A percentile compares a stretch with the other conserved stretches of the same genome.
Evolutionary conservation across 2,329 filamentous ascomycete species (phyloP).

Genomic region (Lachnellula willkommii): DNA sequence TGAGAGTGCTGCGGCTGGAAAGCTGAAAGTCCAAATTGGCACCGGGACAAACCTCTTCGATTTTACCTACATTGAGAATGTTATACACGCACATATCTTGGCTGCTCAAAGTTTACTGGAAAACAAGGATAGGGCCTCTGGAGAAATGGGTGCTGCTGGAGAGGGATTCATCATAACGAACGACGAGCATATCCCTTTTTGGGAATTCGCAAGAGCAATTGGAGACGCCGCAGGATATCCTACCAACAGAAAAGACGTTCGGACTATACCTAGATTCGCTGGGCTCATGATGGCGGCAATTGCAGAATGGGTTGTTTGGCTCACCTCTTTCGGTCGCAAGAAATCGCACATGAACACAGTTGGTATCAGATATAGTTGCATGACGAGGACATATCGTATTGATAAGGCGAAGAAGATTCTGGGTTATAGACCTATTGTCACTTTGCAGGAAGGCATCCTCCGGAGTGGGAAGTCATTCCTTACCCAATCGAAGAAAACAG

Average conservation of each 20-base stretch:
- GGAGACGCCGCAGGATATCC: constrained; percentile 7
- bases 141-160: constrained; percentile 5
- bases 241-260: constrained; percentile 5
- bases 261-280: constrained; percentile 5
- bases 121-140: constrained; percentile 4
- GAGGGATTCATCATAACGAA: constrained; percentile 19
- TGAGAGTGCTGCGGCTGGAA: constrained; percentile 39
- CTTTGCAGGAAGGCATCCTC: constrained; percentile 52
- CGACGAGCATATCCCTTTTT: constrained; percentile 15
- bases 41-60: constrained; percentile 49
- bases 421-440: constrained; percentile 61
- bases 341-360: constrained; percentile 6
- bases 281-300: constrained; percentile 9
- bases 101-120: constrained; percentile 35
- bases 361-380: constrained; percentile 54
- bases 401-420: constrained; percentile 64
- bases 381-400: constrained; percentile 71
- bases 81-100: constrained; percentile 46
- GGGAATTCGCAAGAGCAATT: constrained; percentile 11
- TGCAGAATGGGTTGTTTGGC: constrained; percentile 16
- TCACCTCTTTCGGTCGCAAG: constrained; percentile 12
- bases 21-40: constrained; percentile 46
- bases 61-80: constrained; percentile 48
- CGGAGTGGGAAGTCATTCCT: not conserved
- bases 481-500: not conserved